A percentile compares a stretch with the other conserved stretches of the same genome.
phyloP scores from a whole-genome alignment of 768 basidiomycete genomes.

The Pleurotus eryngii region DNA sequence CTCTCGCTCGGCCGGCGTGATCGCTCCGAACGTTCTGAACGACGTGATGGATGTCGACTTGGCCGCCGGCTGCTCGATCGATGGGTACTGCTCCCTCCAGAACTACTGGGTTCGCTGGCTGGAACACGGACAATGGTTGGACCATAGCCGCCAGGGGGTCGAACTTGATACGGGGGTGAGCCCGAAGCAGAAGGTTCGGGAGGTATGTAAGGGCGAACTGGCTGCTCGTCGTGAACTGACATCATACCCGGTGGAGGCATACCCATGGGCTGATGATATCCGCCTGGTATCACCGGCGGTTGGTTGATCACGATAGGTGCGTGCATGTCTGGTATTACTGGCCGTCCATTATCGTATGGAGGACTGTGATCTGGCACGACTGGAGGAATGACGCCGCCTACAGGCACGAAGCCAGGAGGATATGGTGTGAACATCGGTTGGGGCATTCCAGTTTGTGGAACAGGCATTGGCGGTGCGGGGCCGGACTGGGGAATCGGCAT shows the following conservation, averaged over 20 bases:
- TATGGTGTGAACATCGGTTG: constrained; percentile 3
- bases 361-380: constrained; percentile 25
- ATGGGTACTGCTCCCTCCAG: constrained; percentile 9
- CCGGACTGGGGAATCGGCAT: background rate
- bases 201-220: constrained; percentile 16
- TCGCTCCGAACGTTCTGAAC: constrained; percentile 6
- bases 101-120: constrained; percentile 8
- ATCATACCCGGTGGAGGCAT: background rate
- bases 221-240: background rate
- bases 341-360: background rate
- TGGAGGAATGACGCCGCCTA: constrained; percentile 33
- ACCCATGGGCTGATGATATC: background rate
- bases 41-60: constrained; percentile 9
- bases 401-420: constrained; percentile 17
- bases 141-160: background rate
- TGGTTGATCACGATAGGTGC: background rate
- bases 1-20: background rate
- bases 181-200: constrained; percentile 4
- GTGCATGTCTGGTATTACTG: constrained; percentile 25
- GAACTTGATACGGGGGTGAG: background rate
- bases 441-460: constrained; percentile 12
- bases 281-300: background rate
- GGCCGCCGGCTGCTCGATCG: constrained; percentile 7
- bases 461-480: background rate
- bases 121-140: constrained; percentile 4